A percentile compares a stretch with the other conserved stretches of the same genome.
These are phyloP conservation scores for Populus hybrid DNA, from an alignment of 441 rosid species.

Conservation along the genomic window DNA sequence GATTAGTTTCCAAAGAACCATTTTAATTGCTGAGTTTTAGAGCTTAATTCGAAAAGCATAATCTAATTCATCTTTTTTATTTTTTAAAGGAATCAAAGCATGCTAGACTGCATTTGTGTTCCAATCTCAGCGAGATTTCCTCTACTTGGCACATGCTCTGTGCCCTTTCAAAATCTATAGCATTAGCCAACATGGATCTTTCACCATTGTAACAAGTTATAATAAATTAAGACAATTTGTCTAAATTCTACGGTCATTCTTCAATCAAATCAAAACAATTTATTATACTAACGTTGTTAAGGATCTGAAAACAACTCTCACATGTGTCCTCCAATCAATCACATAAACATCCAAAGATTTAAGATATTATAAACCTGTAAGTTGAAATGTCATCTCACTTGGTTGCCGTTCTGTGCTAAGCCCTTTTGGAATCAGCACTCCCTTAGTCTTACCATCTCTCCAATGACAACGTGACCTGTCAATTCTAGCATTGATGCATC, in stretches of 20 bases:
- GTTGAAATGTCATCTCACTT: constrained; percentile 32
- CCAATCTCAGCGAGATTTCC: too few relatives aligned
- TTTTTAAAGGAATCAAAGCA: too few relatives aligned
- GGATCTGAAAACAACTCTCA: not conserved
- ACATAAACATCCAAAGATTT: not conserved
- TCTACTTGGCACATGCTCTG: too few relatives aligned
- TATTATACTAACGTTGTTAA: not conserved
- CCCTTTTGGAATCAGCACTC: constrained; percentile 8
- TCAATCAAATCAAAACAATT: not conserved
- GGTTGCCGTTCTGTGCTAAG: constrained; percentile 10
- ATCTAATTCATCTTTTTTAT: not conserved
- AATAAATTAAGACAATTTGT: not conserved
- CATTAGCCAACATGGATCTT: not conserved
- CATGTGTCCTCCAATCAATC: not conserved
- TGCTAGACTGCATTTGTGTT: too few relatives aligned
- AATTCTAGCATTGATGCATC: constrained; percentile 15
- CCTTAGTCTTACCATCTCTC: not conserved
- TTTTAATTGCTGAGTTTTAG: too few relatives aligned
- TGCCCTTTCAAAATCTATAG: too few relatives aligned
- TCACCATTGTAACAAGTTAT: not conserved
- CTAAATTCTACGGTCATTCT: not conserved
- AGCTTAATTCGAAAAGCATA: too few relatives aligned
- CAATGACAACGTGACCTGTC: constrained; percentile 14
- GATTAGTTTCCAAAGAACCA: too few relatives aligned
- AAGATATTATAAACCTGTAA: not conserved